phyloP scores from a whole-genome alignment of 805 yeast species.

The Starmerella etchellsii region DNA sequence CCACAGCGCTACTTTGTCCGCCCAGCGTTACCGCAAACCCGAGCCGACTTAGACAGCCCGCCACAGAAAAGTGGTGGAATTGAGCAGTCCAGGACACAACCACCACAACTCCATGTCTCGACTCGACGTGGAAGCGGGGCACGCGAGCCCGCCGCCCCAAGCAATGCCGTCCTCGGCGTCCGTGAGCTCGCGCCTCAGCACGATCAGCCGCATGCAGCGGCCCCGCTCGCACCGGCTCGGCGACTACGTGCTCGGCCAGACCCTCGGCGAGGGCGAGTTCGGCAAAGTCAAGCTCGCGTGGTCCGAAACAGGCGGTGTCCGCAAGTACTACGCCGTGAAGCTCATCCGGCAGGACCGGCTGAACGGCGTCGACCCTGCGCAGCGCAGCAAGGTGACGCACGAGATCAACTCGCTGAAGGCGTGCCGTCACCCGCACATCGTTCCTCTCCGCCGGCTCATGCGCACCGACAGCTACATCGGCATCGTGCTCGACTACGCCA shows the following conservation, averaged over 20 bases:
- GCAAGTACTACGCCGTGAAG: constrained; percentile 69
- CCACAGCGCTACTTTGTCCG: no score
- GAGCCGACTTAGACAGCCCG: no score
- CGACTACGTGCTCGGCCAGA: constrained; percentile 76
- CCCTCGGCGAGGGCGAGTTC: constrained; percentile 95
- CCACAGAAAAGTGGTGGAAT: no score
- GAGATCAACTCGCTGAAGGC: constrained; percentile 77
- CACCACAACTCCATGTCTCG: no score
- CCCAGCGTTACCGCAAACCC: no score
- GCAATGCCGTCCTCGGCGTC: constrained; percentile 9
- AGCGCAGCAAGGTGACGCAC: constrained; percentile 78
- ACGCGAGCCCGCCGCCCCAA: not conserved
- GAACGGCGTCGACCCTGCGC: constrained; percentile 62
- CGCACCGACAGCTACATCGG: constrained; percentile 93
- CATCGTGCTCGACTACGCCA: constrained; percentile 89
- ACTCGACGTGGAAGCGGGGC: no score
- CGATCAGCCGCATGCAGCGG: constrained; percentile 20
- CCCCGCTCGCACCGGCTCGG: constrained; percentile 49
- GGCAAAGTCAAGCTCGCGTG: constrained; percentile 96
- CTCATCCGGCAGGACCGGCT: constrained; percentile 78
- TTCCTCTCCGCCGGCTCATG: constrained; percentile 78
- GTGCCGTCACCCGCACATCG: constrained; percentile 86
- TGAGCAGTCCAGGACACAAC: no score
- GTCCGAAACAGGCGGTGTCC: constrained; percentile 62
- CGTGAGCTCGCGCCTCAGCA: constrained; percentile 15